Evolutionary conservation across 495 filamentous ascomycete species (phyloP), one percentile per base, ranked within the genome.

Genomic region (Daldinia grandis): DNA sequence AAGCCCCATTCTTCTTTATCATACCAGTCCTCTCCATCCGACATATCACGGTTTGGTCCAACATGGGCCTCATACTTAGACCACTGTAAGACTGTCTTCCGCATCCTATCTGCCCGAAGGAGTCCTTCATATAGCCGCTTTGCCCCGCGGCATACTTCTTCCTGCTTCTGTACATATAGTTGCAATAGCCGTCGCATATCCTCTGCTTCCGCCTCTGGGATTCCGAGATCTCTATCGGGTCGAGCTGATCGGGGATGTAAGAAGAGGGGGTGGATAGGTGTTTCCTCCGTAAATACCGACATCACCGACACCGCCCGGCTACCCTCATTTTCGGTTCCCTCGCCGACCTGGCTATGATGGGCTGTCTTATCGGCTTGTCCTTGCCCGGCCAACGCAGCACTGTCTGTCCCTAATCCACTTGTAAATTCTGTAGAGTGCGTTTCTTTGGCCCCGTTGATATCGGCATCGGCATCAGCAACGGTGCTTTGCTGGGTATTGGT

Each of bases 21-120:
- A 77, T 96, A 96, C 93, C 94, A 98, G 76, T 98, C 94, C 81
- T 98, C 94, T 3, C 93, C 93, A 74, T 98, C 94, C 35, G 91
- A 94, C 88, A 97, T 82, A 62, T 86, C 85, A 24, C 79, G 73
- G 68, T 84, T 82, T 58, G 90, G 87, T 1, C 93, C 93, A 25
- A 91, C 86, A 74, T 98, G 95, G 5, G 88, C 92, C 78, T 99
- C 96, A 0, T 95, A 93, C 78, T 96, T 95, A 33, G 83, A 77
- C 92, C 93, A 97, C 64, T 91, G 89, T 76, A 91, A 86, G 10
- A 98, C 93, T 49, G 89, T 85, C 62, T 90, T 88, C 50, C 94
- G 87, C 83, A 93, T 88, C 30, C 91, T 87, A 71, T 94, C 89
- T 4, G 94, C 93, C 49, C 87, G 85, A 61, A 95, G 80, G 17